phyloP scores from a whole-genome alignment of 306 rosid species.

The Dalbergia cochinchinensis region DNA sequence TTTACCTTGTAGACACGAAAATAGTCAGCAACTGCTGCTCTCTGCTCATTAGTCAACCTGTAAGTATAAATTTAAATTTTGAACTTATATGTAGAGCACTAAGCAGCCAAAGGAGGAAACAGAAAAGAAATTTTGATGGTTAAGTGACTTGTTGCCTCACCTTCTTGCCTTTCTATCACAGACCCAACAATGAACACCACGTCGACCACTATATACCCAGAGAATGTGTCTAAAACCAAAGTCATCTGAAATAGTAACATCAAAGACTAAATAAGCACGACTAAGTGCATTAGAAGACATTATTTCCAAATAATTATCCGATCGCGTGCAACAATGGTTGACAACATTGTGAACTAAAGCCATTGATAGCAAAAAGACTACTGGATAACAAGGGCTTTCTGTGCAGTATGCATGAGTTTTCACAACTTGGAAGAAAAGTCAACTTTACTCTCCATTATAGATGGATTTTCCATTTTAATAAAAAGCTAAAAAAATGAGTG shows the following conservation, averaged over 20 bases:
- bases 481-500: neutral
- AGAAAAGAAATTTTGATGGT: slow-evolving; percentile 1
- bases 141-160: slow-evolving; percentile 51
- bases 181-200: slow-evolving; percentile 98
- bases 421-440: neutral
- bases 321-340: neutral
- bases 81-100: neutral
- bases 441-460: neutral
- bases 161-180: slow-evolving; percentile 92
- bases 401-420: neutral
- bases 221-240: slow-evolving; percentile 88
- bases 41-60: slow-evolving; percentile 88
- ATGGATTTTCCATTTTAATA: neutral
- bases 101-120: slow-evolving; percentile 23
- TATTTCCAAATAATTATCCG: no score
- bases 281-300: neutral
- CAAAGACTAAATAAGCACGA: slow-evolving; percentile 29
- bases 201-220: slow-evolving; percentile 96
- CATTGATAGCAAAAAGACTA: neutral
- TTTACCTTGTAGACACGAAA: slow-evolving; percentile 87
- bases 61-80: slow-evolving; percentile 41
- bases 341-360: neutral
- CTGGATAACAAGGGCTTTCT: neutral
- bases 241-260: slow-evolving; percentile 66
- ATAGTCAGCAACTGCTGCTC: slow-evolving; percentile 84